Percentiles rank a stretch among this genome's conserved stretches.
Evolutionary conservation across 768 basidiomycete species (phyloP).

Genomic region (Podaxis pistillaris): DNA sequence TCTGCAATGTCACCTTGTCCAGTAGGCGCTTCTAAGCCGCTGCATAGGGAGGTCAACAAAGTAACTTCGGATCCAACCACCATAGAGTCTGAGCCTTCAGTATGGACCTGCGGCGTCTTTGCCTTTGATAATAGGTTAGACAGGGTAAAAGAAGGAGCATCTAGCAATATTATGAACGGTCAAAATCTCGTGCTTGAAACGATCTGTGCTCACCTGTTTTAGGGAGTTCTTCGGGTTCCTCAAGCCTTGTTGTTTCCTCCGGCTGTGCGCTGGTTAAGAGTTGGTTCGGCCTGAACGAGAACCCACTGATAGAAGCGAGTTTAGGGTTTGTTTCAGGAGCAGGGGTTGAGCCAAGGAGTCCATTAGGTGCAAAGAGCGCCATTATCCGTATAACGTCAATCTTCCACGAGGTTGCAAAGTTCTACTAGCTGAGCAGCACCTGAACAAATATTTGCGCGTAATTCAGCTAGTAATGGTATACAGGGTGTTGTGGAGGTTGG

Average conservation of each 20-base stretch:
- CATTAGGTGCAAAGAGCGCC: conserved; percentile 26
- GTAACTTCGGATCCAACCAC: neutral
- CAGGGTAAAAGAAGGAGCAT: conserved; percentile 6
- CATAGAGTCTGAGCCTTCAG: neutral
- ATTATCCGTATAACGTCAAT: conserved; percentile 5
- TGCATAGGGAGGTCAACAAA: conserved; percentile 1
- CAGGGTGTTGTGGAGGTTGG: neutral
- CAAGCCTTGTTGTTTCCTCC: neutral
- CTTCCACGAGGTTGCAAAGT: neutral
- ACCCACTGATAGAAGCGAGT: neutral
- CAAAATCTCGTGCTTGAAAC: neutral
- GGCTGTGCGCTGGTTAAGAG: neutral
- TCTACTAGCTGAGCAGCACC: neutral
- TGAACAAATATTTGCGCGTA: neutral
- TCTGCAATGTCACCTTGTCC: neutral
- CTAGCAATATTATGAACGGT: neutral
- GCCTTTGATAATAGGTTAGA: conserved; percentile 8
- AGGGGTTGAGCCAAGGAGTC: conserved; percentile 24
- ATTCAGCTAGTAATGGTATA: neutral
- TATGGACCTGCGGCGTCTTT: conserved; percentile 3
- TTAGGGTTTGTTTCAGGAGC: neutral
- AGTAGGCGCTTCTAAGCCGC: neutral
- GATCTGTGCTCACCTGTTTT: neutral
- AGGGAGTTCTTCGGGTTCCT: neutral
- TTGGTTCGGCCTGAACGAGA: neutral